Base-by-base conservation (phyloP, 2,329 filamentous ascomycete genomes). In the Drechslerella dactyloides region DNA sequence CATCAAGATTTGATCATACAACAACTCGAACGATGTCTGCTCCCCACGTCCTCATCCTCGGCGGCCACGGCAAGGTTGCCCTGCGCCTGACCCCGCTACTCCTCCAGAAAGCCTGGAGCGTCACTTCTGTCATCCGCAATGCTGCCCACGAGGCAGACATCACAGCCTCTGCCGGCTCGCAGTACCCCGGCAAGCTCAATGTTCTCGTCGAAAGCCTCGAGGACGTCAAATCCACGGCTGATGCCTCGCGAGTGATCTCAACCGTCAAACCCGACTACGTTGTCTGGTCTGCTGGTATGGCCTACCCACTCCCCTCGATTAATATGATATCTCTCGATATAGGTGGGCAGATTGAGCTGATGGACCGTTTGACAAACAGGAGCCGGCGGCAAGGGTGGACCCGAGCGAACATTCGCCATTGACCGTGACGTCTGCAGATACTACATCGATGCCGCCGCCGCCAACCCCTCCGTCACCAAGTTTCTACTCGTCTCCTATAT, bases 101-200 rank as follows among this genome's bases (percentile, higher is more conserved):
- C 6, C 85, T 94, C 46, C 83, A 86, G 56, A 86, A 87, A 74
- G 86, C 85, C 35, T 93, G 90, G 89, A 86, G 85, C 74, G 89
- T 96, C 60, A 92, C 89, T 69, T 90, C 88, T 78, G 82, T 94
- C 72, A 88, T 96, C 78, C 89, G 91, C 76, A 85, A 87, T 74
- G 81, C 62, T 17, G 68, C 54, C 42, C 68, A 72, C 24, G 60
- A 65, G 24, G 55, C 68, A 11, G 68, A 72, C 7, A 72, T 72
- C 51, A 61, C 53, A 1, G 68, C 60, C 2, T 53, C 60, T 6
- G 60, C 60, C 1, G 62, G 62, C 21, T 60, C 68, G 7, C 48
- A 53, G 24, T 21, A 69, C 78, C 93, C 42, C 82, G 85, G 73
- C 81, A 83, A 75, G 84, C 52, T 65, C 0, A 61, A 61, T 2